These are phyloP conservation scores for Fusarium tupiense DNA, from an alignment of 2,329 filamentous ascomycete species.

Conservation along the genomic window DNA sequence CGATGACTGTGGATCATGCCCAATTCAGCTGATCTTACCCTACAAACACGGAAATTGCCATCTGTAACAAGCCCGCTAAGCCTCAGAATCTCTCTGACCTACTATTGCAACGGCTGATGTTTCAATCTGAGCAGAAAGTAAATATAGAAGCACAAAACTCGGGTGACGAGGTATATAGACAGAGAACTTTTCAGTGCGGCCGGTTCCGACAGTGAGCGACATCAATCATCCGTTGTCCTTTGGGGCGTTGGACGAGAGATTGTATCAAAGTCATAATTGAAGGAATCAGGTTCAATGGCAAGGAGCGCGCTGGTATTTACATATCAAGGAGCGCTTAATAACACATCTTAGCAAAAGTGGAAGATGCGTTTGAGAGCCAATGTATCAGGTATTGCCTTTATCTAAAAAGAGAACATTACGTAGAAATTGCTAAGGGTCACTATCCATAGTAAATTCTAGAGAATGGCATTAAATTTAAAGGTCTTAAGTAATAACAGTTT, in stretches of 20 bases:
- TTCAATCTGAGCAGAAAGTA: neutral
- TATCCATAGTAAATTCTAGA: accelerated
- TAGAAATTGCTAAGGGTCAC: neutral
- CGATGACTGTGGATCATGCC: neutral
- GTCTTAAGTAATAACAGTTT: too few species aligned
- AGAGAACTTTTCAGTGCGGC: constrained; percentile 3
- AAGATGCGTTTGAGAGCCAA: accelerated
- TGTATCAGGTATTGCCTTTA: neutral
- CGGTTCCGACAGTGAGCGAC: neutral
- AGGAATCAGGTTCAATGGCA: neutral
- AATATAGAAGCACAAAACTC: neutral
- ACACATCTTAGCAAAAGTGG: neutral
- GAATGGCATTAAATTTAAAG: too few species aligned
- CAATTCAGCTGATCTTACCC: neutral
- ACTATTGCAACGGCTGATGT: neutral
- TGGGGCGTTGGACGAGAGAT: accelerated
- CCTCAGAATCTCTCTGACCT: accelerated
- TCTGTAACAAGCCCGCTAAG: neutral
- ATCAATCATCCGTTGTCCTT: neutral
- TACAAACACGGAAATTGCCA: neutral
- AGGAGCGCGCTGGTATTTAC: accelerated
- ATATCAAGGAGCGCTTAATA: neutral
- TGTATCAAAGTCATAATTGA: neutral
- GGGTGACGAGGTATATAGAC: neutral
- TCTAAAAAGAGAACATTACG: neutral